Evolutionary conservation across 1,284 basidiomycete species (phyloP), one percentile per base, ranked within the genome.

Genomic region (Psilocybe mexicana): DNA sequence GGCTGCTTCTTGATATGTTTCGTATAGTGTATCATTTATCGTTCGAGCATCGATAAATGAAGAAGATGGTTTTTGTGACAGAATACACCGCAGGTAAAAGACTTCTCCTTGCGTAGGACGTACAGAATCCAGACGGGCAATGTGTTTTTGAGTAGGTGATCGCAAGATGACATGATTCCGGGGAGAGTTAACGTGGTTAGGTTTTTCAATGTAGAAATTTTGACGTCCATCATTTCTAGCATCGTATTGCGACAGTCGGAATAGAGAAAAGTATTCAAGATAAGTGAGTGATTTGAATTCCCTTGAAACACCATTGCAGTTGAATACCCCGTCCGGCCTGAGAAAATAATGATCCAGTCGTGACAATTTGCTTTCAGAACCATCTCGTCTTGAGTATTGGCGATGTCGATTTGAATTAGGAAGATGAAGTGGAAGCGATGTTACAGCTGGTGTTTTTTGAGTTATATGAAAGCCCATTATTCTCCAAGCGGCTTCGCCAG

Each of bases 401-500:
- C 58, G 63, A 45, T 66, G 60, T 24, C 40, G 3, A 7, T 26
- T 56, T 36, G 35, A 36, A 12, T 49, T 42, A 52, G 23, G 60
- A 1, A 72, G 61, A 58, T 76, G 75, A 40, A 77, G 61, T n/a
- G 68, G 68, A 3, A 76, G 61, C 0, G 63, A 11, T 1, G 67
- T 66, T 1, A 77, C 73, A 7, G 63, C 60, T 33, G 75, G 76
- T 1, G 67, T 55, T 54, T 75, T 75, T 6, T 58, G 52, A 0
- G 69, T 68, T 30, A 76, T 65, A 30, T 69, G 61, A 59, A 67
- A 76, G 0, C 71, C 71, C 0, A 76, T 47, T 11, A 75, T 74
- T 2, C 72, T 63, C 75, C 75, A 77, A 0, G 66, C 60, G 0
- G 71, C 72, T 61, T 78, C 75, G 0, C 63, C 62, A 1, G 70